A percentile compares a stretch with the other conserved stretches of the same genome.
Conservation (phyloP, 495 filamentous ascomycete species). For the Friedmanniomyces endolithicus region DNA sequence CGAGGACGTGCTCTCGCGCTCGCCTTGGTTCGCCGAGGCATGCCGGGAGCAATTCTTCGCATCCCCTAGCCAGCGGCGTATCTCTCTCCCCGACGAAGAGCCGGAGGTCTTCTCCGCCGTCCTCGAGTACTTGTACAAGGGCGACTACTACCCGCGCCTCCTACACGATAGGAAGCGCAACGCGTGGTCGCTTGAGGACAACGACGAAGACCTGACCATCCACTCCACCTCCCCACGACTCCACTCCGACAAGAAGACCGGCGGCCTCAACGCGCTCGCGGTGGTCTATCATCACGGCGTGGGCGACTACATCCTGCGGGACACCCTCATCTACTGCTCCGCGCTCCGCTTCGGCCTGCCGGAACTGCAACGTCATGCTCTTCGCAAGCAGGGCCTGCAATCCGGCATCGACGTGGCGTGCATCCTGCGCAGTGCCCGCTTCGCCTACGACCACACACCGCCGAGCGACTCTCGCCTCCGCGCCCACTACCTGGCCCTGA, state of each 20-base stretch:
- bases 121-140: slow-evolving; percentile 61
- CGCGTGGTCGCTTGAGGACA: slow-evolving; percentile 31
- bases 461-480: slow-evolving; percentile 80
- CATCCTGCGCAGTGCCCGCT: slow-evolving; percentile 80
- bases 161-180: slow-evolving; percentile 33
- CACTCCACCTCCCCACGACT: slow-evolving; percentile 14
- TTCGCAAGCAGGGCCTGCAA: slow-evolving; percentile 87
- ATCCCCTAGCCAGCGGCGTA: slow-evolving; percentile 38
- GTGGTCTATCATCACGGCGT: slow-evolving; percentile 57
- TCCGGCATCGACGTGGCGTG: slow-evolving; percentile 71
- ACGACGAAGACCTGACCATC: slow-evolving; percentile 8
- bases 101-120: slow-evolving; percentile 54
- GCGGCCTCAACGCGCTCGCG: slow-evolving; percentile 27
- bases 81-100: slow-evolving; percentile 51
- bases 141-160: slow-evolving; percentile 48
- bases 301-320: slow-evolving; percentile 60
- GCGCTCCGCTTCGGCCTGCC: slow-evolving; percentile 74
- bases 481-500: slow-evolving; percentile 87
- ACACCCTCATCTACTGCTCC: slow-evolving; percentile 85
- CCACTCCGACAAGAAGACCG: slow-evolving; percentile 6
- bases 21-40: slow-evolving; percentile 45
- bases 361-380: slow-evolving; percentile 67
- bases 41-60: slow-evolving; percentile 47
- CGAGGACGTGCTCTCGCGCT: slow-evolving; percentile 50
- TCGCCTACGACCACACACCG: slow-evolving; percentile 86